Evolutionary conservation across 768 basidiomycete species (phyloP), one percentile per base, ranked within the genome.

Genomic region (Lactarius indigo): DNA sequence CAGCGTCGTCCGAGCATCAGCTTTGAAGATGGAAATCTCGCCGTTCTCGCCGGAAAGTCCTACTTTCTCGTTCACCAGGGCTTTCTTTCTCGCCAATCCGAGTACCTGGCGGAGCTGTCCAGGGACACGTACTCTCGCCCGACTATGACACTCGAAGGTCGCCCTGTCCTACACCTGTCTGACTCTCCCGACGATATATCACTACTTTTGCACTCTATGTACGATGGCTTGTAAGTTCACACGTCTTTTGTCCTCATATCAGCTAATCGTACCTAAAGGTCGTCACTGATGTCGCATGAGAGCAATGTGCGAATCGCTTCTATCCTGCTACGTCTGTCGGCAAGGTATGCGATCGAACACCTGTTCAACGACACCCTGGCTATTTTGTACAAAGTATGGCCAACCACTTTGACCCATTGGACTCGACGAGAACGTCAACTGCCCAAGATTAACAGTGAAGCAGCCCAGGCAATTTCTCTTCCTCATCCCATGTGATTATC

Each of bases 31-130:
- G 90, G 88, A 23, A 91, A 90, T 71, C 74, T 91, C 52, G 87
- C 84, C 18, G 74, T 92, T 35, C 80, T 88, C 57, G 79, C 87
- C 59, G 84, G 79, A 7, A 71, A 76, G 1, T 78, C 77, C 63
- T 90, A 88, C 72, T 92, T 92, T 72, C 74, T 89, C 63, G 86
- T 92, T 3, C 91, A 92, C 73, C 79, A 78, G 69, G 87, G 89
- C 15, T 75, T 91, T 17, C 76, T 92, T 17, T 82, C 78, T 60
- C 84, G 87, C 10, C 89, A 90, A 71, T 92, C 90, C 0, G 71
- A 73, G 1, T 79, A 84, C 41, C 75, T 91, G 5, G 71, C 74
- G 28, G 74, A 79, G 17, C 75, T 79, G 59, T 77, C 85, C 41
- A 73, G 77, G 6, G 72, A 75, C 28, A 69, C 79, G 50, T 13